These are phyloP conservation scores for Smallanthus sonchifolius DNA, from an alignment of 129 eudicot genomes.

Conservation along the genomic window DNA sequence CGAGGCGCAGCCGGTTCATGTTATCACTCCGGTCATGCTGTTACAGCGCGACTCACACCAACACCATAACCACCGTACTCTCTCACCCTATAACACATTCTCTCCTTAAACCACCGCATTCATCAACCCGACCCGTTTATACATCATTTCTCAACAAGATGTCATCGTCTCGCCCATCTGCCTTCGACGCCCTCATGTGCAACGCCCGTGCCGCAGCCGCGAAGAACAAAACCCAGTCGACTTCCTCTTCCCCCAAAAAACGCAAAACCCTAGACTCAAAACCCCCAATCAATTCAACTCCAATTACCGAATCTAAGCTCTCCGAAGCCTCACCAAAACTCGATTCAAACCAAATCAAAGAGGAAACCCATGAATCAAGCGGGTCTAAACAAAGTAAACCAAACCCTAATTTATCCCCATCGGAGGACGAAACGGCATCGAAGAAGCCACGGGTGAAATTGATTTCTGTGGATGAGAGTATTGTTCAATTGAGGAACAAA, in stretches of 20 bases:
- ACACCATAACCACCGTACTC: constrained; percentile 20
- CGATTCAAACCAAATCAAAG: constrained; percentile 8
- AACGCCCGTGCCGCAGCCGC: constrained; percentile 54
- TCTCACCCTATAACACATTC: constrained; percentile 20
- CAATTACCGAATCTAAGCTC: constrained; percentile 14
- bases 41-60: constrained; percentile 16
- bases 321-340: not conserved
- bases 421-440: not conserved
- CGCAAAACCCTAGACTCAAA: constrained; percentile 49
- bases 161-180: constrained; percentile 68
- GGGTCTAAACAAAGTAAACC: not conserved
- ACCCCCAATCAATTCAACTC: constrained; percentile 14
- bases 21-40: constrained; percentile 41
- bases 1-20: constrained; percentile 32
- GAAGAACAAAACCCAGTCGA: constrained; percentile 33
- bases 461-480: constrained; percentile 53
- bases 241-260: constrained; percentile 55
- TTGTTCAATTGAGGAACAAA: constrained; percentile 55
- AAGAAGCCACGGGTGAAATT: constrained; percentile 20
- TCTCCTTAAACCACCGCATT: constrained; percentile 3
- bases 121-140: not conserved
- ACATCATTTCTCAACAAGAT: constrained; percentile 18
- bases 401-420: constrained; percentile 4
- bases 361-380: constrained; percentile 8
- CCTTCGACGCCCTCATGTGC: constrained; percentile 77